Evolutionary conservation across 176 grass and related monocot genomes (phyloP), one percentile per base, ranked within the genome.

Genomic region (Neostapfia colusana): DNA sequence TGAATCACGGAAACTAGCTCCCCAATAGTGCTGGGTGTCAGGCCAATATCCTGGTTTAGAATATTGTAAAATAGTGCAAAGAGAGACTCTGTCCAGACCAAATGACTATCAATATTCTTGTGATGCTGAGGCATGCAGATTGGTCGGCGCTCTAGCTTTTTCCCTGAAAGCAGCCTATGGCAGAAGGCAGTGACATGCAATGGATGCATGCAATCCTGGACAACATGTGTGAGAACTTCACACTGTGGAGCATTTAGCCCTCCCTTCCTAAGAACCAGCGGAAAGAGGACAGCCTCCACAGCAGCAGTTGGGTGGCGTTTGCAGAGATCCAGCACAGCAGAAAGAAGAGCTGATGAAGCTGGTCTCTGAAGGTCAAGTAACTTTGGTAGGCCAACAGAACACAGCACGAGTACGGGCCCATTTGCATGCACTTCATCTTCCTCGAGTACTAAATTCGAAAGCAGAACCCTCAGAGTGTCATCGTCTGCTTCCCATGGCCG

Each of bases 131-230:
- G 81, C 91, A 97, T 75, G 57, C 84, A 91, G 12, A 89, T 14
- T 42, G 68, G 62, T 38, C 46, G 84, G 38, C 59, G 36, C 14
- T 90, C 86, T 35, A 37, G 71, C 25, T 79, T 67, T 28, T 88
- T 51, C 21, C 81, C 75, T 55, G 83, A 89, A 70, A 97, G 74
- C 70, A 93, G 45, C 67, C 84, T 87, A 63, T 97, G 89, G 63
- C 91, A 91, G 59, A 89, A 93, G 55, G 91, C 84, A 8, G 91
- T 82, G 69, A 88, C 84, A 54, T 97, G 91, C 51, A 89, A 70
- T 2, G 82, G 89, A 56, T 97, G 86, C 91, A 97, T 81, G 65
- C 91, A 93, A 35, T 97, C 86, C 79, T 86, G 91, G 28, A 93
- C 72, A 58, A 97, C 79, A 34, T 64, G 79, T 41, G 79, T 78